Conservation (phyloP, 2,329 filamentous ascomycete species). For the Colletotrichum shisoi region DNA sequence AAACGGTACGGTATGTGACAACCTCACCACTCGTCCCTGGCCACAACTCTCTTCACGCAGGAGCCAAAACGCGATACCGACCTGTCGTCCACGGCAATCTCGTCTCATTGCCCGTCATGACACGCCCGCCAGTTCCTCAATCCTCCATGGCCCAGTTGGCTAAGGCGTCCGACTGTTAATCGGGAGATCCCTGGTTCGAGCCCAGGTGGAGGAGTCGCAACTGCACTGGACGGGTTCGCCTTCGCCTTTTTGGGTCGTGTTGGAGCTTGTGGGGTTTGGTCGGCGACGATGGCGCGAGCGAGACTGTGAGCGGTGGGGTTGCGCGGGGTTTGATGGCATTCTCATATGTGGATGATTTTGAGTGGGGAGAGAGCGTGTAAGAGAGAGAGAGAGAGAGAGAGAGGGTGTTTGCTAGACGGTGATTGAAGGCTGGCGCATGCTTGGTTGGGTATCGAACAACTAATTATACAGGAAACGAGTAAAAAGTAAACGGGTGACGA, state of each 20-base stretch:
- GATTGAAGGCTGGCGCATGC: background rate
- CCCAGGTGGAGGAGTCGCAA: background rate
- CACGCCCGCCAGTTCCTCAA: background rate
- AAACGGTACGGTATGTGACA: no score
- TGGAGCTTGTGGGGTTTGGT: background rate
- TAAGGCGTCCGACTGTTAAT: slow-evolving; percentile 18
- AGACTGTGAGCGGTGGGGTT: background rate
- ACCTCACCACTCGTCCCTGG: background rate
- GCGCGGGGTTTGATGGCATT: background rate
- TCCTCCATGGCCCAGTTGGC: slow-evolving; percentile 18
- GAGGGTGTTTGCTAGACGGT: background rate
- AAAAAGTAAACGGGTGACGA: background rate
- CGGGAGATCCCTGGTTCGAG: slow-evolving; percentile 14
- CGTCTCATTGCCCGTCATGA: background rate
- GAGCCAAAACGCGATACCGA: no score
- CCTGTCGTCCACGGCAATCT: background rate
- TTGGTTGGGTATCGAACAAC: slow-evolving; percentile 10
- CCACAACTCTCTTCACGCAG: background rate
- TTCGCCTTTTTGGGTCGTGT: background rate
- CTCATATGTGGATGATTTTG: background rate
- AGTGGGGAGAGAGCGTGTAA: background rate
- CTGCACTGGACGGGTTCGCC: background rate
- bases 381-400: background rate
- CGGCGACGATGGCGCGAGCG: background rate
- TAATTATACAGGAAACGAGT: background rate